A percentile compares a stretch with the other conserved stretches of the same genome.
Conservation (phyloP, 192 early-diverging fungal species). For the Mortierella claussenii region DNA sequence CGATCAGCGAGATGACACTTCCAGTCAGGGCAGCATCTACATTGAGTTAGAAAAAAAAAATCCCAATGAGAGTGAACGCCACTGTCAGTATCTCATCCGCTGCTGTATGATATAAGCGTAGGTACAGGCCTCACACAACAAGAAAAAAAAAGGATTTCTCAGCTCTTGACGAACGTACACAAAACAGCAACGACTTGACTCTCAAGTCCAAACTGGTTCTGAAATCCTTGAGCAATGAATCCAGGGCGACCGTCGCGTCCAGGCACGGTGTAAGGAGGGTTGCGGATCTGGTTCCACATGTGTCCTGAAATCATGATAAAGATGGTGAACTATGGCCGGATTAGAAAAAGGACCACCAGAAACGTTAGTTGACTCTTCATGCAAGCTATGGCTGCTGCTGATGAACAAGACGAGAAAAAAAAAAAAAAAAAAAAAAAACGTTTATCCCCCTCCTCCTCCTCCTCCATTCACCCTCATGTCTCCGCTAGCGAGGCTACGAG, state of each 20-base stretch:
- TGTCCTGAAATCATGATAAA: conserved; percentile 82
- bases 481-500: background rate
- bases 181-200: conserved; percentile 76
- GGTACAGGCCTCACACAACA: background rate
- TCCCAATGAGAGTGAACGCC: too few relatives aligned
- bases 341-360: background rate
- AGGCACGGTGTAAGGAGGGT: conserved; percentile 71
- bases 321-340: conserved; percentile 58
- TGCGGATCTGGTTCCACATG: conserved; percentile 91
- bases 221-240: conserved; percentile 75
- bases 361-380: too few relatives aligned
- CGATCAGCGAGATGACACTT: conserved; percentile 63
- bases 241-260: conserved; percentile 62
- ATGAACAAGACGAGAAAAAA: too few relatives aligned
- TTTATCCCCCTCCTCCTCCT: too few relatives aligned
- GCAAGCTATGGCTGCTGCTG: too few relatives aligned
- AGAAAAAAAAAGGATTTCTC: too few relatives aligned
- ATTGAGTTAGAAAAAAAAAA: background rate
- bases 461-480: too few relatives aligned
- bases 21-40: conserved; percentile 71
- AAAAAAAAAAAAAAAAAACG: background rate
- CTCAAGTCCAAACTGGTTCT: conserved; percentile 77
- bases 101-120: background rate
- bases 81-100: too few relatives aligned
- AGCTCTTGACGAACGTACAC: conserved; percentile 72